phyloP scores from a whole-genome alignment of 345 rosid species.

The Populus pruinosa region DNA sequence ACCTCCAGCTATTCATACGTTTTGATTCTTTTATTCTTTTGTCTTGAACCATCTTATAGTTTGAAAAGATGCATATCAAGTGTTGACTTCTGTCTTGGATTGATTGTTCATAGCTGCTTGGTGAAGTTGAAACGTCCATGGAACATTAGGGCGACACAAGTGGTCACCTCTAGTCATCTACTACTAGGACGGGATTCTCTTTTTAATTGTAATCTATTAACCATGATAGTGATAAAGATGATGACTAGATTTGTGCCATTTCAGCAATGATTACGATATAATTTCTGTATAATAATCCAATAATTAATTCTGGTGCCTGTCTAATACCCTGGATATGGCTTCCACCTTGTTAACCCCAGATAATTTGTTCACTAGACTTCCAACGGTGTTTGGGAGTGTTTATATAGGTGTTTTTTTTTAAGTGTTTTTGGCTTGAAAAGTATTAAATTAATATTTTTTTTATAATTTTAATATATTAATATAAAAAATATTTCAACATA shows the following conservation, averaged over 20 bases:
- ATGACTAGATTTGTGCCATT: background rate
- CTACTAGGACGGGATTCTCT: background rate
- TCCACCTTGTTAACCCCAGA: background rate
- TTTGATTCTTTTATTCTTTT: conserved; percentile 4
- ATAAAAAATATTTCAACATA: too few relatives aligned
- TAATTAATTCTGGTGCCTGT: background rate
- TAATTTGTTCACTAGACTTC: background rate
- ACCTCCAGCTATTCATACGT: background rate
- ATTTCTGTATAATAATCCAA: background rate
- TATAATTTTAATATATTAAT: too few relatives aligned
- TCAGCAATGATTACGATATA: background rate
- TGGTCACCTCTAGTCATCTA: background rate
- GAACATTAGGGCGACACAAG: background rate
- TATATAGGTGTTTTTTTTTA: too few relatives aligned
- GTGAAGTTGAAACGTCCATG: background rate
- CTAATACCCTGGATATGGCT: background rate
- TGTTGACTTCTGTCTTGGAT: background rate
- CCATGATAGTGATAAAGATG: background rate
- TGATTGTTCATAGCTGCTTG: conserved; percentile 4
- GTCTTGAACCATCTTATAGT: background rate
- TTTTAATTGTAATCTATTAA: background rate
- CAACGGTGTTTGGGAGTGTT: too few relatives aligned
- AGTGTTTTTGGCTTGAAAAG: too few relatives aligned
- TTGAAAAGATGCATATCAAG: background rate
- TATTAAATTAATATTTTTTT: too few relatives aligned